phyloP scores from a whole-genome alignment of 495 filamentous ascomycete genomes.

The Pseudoneurospora amorphoporcata region DNA sequence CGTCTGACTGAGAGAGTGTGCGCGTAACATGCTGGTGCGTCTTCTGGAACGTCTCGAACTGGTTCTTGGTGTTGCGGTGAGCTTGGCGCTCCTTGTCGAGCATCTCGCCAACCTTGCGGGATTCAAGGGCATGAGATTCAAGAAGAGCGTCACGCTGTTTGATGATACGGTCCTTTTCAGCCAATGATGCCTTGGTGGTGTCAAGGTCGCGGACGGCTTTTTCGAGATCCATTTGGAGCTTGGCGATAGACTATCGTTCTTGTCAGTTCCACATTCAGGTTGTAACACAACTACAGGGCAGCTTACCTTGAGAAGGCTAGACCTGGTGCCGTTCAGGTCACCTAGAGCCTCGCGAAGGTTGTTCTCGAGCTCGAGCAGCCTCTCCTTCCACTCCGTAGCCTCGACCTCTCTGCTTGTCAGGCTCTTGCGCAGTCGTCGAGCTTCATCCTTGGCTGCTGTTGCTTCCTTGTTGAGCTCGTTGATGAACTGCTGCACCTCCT shows the following conservation, averaged over 20 bases:
- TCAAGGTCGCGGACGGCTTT: constrained; percentile 74
- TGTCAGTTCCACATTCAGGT: background rate
- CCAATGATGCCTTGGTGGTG: constrained; percentile 57
- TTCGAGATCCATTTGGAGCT: constrained; percentile 81
- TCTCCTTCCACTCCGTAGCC: constrained; percentile 77
- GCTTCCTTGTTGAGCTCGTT: constrained; percentile 77
- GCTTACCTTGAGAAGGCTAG: constrained; percentile 64
- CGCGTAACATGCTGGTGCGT: constrained; percentile 74
- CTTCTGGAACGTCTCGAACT: constrained; percentile 79
- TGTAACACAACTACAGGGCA: background rate
- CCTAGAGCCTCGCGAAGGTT: constrained; percentile 72
- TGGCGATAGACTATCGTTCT: constrained; percentile 57
- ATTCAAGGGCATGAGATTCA: constrained; percentile 79
- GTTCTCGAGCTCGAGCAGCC: constrained; percentile 78
- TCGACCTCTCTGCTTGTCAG: constrained; percentile 80
- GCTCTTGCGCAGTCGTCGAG: constrained; percentile 65
- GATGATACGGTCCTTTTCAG: constrained; percentile 80
- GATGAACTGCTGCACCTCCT: constrained; percentile 63
- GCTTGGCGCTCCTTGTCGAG: constrained; percentile 84
- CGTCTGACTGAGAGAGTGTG: constrained; percentile 73
- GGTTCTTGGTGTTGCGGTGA: constrained; percentile 71
- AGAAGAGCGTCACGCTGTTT: constrained; percentile 87
- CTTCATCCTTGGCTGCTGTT: constrained; percentile 76
- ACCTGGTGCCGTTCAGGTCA: constrained; percentile 78
- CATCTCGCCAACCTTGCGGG: constrained; percentile 71